These are phyloP conservation scores for Posidonia australis DNA, from an alignment of 106 monocot species.

Conservation along the genomic window DNA sequence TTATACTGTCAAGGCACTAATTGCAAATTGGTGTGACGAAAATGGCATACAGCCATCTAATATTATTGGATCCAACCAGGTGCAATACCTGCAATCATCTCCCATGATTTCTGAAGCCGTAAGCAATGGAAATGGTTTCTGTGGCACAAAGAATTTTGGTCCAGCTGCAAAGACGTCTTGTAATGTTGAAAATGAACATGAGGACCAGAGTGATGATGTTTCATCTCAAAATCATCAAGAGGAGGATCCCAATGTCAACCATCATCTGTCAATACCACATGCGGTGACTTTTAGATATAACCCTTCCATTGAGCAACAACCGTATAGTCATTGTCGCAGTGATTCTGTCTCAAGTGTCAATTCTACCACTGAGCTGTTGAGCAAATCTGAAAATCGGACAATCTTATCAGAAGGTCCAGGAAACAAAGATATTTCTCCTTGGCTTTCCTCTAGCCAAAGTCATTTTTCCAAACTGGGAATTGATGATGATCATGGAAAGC, in stretches of 20 bases:
- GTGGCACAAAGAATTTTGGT: constrained; percentile 12
- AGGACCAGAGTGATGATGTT: constrained; percentile 20
- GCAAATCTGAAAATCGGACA: constrained; percentile 36
- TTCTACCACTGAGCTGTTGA: constrained; percentile 42
- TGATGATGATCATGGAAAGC: neutral
- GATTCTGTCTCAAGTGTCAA: constrained; percentile 61
- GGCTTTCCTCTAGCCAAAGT: constrained; percentile 16
- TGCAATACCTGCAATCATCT: constrained; percentile 4
- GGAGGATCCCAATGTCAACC: constrained; percentile 6
- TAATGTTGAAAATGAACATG: constrained; percentile 11
- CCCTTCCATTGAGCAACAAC: constrained; percentile 16
- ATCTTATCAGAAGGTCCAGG: constrained; percentile 6
- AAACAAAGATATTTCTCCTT: constrained; percentile 28
- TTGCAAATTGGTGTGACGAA: constrained; percentile 71
- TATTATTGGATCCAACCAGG: constrained; percentile 12
- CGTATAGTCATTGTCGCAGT: constrained; percentile 30
- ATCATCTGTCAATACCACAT: constrained; percentile 9
- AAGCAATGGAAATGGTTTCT: constrained; percentile 8
- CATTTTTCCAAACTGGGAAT: neutral
- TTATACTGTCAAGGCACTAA: constrained; percentile 61
- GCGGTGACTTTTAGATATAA: constrained; percentile 5
- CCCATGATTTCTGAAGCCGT: constrained; percentile 2
- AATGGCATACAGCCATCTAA: constrained; percentile 23
- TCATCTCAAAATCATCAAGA: constrained; percentile 22
- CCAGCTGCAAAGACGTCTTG: constrained; percentile 16